Conservation (phyloP, 441 rosid genomes). For the Euphorbia neoarborescens region DNA sequence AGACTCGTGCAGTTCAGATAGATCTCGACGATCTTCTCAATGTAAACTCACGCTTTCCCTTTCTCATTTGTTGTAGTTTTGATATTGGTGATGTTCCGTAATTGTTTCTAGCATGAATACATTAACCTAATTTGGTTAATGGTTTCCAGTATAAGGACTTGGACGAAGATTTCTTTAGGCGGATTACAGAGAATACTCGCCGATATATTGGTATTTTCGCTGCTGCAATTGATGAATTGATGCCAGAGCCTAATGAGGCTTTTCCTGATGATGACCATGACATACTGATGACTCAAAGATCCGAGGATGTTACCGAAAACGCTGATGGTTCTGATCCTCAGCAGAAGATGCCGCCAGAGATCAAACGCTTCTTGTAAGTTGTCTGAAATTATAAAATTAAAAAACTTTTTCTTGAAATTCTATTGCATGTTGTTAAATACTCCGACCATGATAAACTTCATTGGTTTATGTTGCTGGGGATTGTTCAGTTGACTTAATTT, state of each 20-base stretch:
- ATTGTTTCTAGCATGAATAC: background rate
- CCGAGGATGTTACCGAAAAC: slow-evolving; percentile 56
- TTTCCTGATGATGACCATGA: slow-evolving; percentile 90
- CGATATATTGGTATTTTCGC: slow-evolving; percentile 69
- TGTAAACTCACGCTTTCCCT: slow-evolving; percentile 32
- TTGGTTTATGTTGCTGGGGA: background rate
- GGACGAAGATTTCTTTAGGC: slow-evolving; percentile 59
- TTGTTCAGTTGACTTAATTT: background rate
- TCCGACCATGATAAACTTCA: background rate
- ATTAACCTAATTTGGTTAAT: slow-evolving; percentile 9
- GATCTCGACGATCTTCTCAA: slow-evolving; percentile 72
- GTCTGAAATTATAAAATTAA: background rate
- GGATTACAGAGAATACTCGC: slow-evolving; percentile 79
- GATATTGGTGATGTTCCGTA: background rate
- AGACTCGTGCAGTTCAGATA: slow-evolving; percentile 68
- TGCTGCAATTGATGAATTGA: slow-evolving; percentile 64
- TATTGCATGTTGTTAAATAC: background rate
- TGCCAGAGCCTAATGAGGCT: slow-evolving; percentile 87
- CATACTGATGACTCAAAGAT: slow-evolving; percentile 84
- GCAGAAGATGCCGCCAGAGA: slow-evolving; percentile 80
- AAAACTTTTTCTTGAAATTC: background rate
- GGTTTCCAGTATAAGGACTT: slow-evolving; percentile 48
- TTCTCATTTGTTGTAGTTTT: background rate
- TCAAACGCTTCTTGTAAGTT: slow-evolving; percentile 81
- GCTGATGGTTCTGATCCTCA: slow-evolving; percentile 58